Base-by-base conservation (phyloP, 495 filamentous ascomycete species). In the Elasticomyces elasticus region DNA sequence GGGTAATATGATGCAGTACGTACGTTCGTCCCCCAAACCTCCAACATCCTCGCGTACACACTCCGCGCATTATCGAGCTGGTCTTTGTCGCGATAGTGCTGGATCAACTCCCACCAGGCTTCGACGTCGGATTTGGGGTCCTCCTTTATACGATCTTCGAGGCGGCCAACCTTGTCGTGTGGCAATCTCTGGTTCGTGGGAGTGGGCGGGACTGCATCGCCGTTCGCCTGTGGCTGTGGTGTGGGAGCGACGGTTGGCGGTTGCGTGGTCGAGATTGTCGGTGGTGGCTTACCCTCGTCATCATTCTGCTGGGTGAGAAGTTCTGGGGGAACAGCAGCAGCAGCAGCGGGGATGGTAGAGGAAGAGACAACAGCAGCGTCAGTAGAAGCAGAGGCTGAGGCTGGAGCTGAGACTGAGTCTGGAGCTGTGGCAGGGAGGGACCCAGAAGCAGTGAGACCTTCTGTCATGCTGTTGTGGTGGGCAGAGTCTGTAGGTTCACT, bases 41-140 rank as follows among this genome's bases (percentile, higher is more conserved):
- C 77, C 62, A 98, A 75, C 63, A 96, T 95, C 35, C 85, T 78
- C 50, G 95, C 86, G 62, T 90, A 97, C 19, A 83, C 79, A 49
- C 76, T 77, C 49, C 92, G 83, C 19, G 84, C 81, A 59, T 89
- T 86, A 51, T 91, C 85, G 50, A 89, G 68, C 67, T 90, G 89
- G 65, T 82, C 81, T 61, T 86, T 86, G 62, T 79, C 77, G 59
- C 82, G 82, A 66, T 95, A 83, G 69, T 97, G 90, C 56, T 76
- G 76, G 66, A 98, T 89, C 62, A 98, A 74, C 52, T 76, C 76
- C 60, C 90, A 69, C 92, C 92, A 98, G 15, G 91, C 88, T 45
- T 89, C 81, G 59, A 91, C 75, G 63, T 96, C 92, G 56, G 90
- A 92, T 54, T 84, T 81, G 25, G 94, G 87, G 66, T 97, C 92